phyloP scores from a whole-genome alignment of 306 rosid species.

The Cucumis sativus region DNA sequence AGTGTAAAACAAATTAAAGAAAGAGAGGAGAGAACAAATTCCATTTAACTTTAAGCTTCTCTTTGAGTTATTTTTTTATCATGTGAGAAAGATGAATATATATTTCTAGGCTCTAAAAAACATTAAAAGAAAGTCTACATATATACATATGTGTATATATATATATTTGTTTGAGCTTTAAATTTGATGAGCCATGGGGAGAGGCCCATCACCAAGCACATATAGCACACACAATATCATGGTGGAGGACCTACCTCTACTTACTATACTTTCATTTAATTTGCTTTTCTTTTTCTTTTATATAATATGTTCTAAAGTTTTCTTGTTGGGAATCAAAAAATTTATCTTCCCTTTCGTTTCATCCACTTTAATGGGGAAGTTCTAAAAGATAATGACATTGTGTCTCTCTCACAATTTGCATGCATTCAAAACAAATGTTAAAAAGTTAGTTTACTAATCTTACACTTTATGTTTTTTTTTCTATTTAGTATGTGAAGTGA shows the following conservation, averaged over 20 bases:
- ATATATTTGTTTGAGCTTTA: background rate
- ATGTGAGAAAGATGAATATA: background rate
- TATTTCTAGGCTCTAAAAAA: background rate
- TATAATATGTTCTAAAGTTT: background rate
- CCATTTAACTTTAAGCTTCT: background rate
- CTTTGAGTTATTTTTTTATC: background rate
- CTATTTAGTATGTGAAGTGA: too few species aligned
- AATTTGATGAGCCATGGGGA: background rate
- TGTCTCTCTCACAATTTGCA: background rate
- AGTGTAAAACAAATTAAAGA: background rate
- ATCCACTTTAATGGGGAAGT: background rate
- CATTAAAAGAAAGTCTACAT: background rate
- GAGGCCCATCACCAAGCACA: background rate
- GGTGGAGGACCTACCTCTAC: background rate
- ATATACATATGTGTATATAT: too few species aligned
- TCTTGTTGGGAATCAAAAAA: background rate
- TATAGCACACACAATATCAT: background rate
- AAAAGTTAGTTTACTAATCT: too few species aligned
- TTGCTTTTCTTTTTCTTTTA: background rate
- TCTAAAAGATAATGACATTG: background rate
- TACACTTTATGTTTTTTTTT: too few species aligned
- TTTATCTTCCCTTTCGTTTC: background rate
- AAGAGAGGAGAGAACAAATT: constrained; percentile 2
- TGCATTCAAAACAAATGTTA: background rate
- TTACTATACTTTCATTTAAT: background rate